Evolutionary conservation across 2,329 filamentous ascomycete genomes (phyloP), one percentile per base, ranked within the genome.

Genomic region (Hypoxylon sp.): DNA sequence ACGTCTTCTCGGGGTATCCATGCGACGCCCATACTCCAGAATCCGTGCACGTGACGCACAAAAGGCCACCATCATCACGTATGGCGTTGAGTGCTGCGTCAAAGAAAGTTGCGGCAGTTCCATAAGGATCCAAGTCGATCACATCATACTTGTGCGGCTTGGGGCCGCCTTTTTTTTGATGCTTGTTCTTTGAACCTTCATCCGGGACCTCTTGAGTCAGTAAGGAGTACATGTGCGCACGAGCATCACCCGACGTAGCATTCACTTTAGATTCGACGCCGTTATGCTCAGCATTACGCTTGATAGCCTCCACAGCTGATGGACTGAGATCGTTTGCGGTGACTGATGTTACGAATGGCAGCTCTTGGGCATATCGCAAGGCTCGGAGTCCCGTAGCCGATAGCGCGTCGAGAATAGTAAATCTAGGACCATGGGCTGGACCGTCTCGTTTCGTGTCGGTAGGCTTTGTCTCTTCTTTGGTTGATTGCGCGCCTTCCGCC

Each of bases 41-140:
- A 78, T 99, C 96, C 0, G 96, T 99, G 79, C 96, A 99, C 1
- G 96, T 99, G 4, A 99, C 91, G 77, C 94, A 97, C 3, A 99
- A 85, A 39, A 99, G 84, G 3, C 96, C 96, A 1, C 95, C 95
- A 72, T 97, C 93, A 69, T 91, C 87, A 51, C 86, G 89, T 6
- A 97, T 87, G 1, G 92, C 89, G 79, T 97, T 94, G 7, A 99
- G 84, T 1, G 96, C 94, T 1, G 93, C 90, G 76, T 99, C 96
- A 57, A 99, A 86, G 78, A 99, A 99, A 1, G 93, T 92, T 8
- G 92, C 93, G 0, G 95, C 96, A 0, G 93, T 96, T 43, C 96
- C 96, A 74, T 99, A 99, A 0, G 96, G 96, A 77, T 99, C 96
- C 29, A 99, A 86, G 77, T 99, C 96, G 69, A 99, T 96, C 21